A percentile compares a stretch with the other conserved stretches of the same genome.
Conservation (phyloP, 2,329 filamentous ascomycete species). For the Hypomyces rosellus region DNA sequence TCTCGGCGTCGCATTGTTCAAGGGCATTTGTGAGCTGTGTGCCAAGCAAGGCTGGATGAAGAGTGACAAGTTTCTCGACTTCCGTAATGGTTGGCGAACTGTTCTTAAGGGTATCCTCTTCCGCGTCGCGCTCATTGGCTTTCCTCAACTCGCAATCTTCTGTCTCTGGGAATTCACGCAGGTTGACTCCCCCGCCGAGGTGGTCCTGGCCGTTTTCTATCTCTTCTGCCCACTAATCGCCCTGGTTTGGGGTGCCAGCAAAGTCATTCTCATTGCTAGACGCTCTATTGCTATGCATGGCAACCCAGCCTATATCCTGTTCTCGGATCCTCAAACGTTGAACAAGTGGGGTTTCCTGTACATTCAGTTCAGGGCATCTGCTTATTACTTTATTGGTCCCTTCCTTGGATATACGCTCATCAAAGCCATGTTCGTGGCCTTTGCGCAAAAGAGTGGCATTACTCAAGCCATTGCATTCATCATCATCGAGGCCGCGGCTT, state of each 20-base stretch:
- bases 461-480: constrained; percentile 80
- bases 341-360: constrained; percentile 99
- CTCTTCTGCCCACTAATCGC: constrained; percentile 70
- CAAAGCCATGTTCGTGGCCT: constrained; percentile 82
- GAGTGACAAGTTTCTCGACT: constrained; percentile 79
- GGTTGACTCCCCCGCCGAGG: constrained; percentile 76
- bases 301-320: constrained; percentile 92
- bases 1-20: constrained; percentile 68
- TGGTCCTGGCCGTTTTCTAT: constrained; percentile 82
- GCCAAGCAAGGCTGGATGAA: constrained; percentile 72
- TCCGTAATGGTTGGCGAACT: constrained; percentile 87
- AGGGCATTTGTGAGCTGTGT: constrained; percentile 69
- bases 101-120: constrained; percentile 91
- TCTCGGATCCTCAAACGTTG: constrained; percentile 80
- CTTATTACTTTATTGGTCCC: constrained; percentile 90
- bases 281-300: constrained; percentile 85
- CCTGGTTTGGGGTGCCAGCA: constrained; percentile 77
- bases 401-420: constrained; percentile 70
- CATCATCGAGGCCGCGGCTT: constrained; percentile 69
- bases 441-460: constrained; percentile 62
- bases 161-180: constrained; percentile 90
- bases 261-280: constrained; percentile 81
- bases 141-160: constrained; percentile 81
- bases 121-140: constrained; percentile 81
- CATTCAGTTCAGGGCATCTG: constrained; percentile 88